Conservation (phyloP, 495 filamentous ascomycete genomes). For the Massariosphaeria phaeospora region DNA sequence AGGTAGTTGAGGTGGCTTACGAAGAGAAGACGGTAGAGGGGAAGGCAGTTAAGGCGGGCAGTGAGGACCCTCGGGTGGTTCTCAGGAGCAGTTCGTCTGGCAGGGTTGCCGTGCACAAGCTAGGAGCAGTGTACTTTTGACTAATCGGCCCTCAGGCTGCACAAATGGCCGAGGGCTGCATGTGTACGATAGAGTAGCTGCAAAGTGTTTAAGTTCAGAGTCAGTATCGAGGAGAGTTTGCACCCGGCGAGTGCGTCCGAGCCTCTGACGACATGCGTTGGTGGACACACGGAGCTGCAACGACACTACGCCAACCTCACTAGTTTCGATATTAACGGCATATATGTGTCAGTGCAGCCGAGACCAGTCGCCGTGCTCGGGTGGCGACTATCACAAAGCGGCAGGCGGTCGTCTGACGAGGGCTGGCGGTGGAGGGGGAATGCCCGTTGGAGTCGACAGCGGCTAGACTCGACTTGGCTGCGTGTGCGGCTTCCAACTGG, state of each 20-base stretch:
- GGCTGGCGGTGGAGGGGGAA: slow-evolving; percentile 2
- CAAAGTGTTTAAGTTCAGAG: no score
- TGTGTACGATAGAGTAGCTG: no score
- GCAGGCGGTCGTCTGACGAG: slow-evolving; percentile 11
- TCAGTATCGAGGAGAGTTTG: no score
- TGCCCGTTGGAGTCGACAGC: no score
- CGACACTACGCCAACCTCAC: no score
- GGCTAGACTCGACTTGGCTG: no score
- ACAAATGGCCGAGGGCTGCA: no score
- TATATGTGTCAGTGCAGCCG: background rate
- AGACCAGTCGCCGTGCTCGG: background rate
- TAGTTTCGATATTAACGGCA: no score
- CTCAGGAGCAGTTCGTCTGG: slow-evolving; percentile 36
- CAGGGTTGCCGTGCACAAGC: slow-evolving; percentile 39
- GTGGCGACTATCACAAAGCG: slow-evolving; percentile 18
- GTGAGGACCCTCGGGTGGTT: slow-evolving; percentile 38
- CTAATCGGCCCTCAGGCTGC: slow-evolving; percentile 11
- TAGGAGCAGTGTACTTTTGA: slow-evolving; percentile 40
- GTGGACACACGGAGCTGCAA: no score
- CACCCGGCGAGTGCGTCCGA: slow-evolving; percentile 11
- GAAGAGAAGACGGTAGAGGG: slow-evolving; percentile 36
- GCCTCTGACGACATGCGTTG: slow-evolving; percentile 11
- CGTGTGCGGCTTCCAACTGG: slow-evolving; percentile 13
- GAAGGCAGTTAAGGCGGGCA: slow-evolving; percentile 36
- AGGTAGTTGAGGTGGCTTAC: slow-evolving; percentile 36